phyloP scores from a whole-genome alignment of 257 asterid species.

The Haberlea rhodopensis region DNA sequence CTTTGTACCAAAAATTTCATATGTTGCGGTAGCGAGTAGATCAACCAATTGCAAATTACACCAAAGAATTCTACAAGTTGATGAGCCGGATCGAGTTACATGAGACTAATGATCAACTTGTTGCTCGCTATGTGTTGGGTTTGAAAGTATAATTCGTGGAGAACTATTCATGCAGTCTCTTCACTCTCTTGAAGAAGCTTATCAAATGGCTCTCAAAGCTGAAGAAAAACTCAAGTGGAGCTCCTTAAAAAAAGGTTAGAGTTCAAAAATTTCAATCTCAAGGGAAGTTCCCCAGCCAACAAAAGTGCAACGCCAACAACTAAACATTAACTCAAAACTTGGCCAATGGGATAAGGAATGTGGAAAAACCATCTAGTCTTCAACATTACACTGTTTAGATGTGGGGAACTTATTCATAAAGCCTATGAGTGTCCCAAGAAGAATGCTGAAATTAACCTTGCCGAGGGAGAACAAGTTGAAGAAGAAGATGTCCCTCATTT shows the following conservation, averaged over 20 bases:
- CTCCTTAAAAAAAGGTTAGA: not conserved
- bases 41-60: not conserved
- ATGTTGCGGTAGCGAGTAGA: not conserved
- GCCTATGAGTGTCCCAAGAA: conserved; percentile 6
- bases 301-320: not conserved
- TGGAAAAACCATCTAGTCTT: not conserved
- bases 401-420: conserved; percentile 2
- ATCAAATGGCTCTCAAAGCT: conserved; percentile 4
- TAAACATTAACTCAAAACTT: not conserved
- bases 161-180: not conserved
- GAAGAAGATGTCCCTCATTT: no score
- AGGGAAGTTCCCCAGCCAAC: not conserved
- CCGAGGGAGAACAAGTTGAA: not conserved
- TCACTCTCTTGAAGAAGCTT: conserved; percentile 6
- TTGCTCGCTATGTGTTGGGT: conserved; percentile 1
- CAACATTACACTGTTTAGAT: conserved; percentile 2
- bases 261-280: not conserved
- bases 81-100: not conserved
- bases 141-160: conserved; percentile 3
- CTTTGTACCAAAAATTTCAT: not conserved
- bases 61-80: conserved; percentile 1
- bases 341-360: conserved; percentile 1
- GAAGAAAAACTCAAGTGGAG: not conserved
- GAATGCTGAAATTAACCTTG: not conserved
- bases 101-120: not conserved